Evolutionary conservation across 2,329 filamentous ascomycete species (phyloP).

Genomic region (Hymenoscyphus infarciens): DNA sequence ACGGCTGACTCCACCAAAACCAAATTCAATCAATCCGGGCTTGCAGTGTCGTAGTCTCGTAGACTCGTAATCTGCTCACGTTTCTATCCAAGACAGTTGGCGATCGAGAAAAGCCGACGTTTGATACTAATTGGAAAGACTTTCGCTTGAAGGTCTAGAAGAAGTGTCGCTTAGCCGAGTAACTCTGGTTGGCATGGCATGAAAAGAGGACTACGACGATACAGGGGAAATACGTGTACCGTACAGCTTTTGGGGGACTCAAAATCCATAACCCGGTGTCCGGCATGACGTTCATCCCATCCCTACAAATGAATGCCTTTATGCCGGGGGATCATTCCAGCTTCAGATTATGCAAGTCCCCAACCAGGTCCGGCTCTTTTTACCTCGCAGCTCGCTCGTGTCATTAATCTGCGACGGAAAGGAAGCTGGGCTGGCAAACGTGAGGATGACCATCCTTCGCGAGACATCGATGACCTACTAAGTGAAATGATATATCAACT

Average conservation of each 20-base stretch:
- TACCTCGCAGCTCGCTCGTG: not conserved
- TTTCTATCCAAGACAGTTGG: not conserved
- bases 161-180: not conserved
- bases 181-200: not conserved
- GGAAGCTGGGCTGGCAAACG: not conserved
- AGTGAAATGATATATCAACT: not conserved
- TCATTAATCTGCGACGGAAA: constrained; percentile 7
- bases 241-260: not conserved
- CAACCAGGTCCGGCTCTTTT: not conserved
- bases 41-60: not conserved
- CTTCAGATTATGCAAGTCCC: not conserved
- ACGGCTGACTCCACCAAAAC: not conserved
- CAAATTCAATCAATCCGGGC: not conserved
- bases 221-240: not conserved
- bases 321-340: not conserved
- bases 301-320: not conserved
- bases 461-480: constrained; percentile 1
- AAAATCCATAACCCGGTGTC: not conserved
- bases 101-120: not conserved
- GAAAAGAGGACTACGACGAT: not conserved
- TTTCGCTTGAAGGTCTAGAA: not conserved
- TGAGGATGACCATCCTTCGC: not conserved
- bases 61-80: not conserved
- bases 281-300: not conserved
- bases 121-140: not conserved